Evolutionary conservation across 2,329 filamentous ascomycete species (phyloP), one percentile per base, ranked within the genome.

Genomic region (Emmonsiellopsis sp.): DNA sequence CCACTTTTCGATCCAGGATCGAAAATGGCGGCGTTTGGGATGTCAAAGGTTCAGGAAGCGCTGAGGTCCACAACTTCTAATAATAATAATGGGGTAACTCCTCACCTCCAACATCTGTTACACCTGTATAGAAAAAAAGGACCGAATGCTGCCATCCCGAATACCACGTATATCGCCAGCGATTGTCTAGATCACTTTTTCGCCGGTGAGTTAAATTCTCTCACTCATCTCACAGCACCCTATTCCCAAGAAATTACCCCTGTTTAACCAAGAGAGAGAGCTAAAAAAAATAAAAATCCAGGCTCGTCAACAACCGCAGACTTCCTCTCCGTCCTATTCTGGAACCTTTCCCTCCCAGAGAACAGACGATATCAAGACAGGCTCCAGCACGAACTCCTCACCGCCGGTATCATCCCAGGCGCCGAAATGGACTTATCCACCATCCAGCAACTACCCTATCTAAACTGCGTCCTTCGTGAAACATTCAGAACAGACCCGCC

Each of bases 401-500:
- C 52, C 6, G 53, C 53, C 30, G 55, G 45, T 13, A 42, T 54
- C 15, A 15, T 11, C 8, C 31, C 51, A 3, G 50, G 43, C 15
- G 32, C 8, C 16, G 50, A 55, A 30, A 46, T 54, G 7, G 42
- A 54, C 10, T 26, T 54, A 13, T 46, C 45, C 8, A 26, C 34
- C 8, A 13, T 59, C 10, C 56, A 58, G 31, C 40, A 55, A 51
- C 52, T 58, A 11, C 46, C 54, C 5, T 59, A 73, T 56, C 63
- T 75, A 3, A 67, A 70, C 50, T 69, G 71, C 20, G 65, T 73
- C 9, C 70, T 76, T 55, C 69, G 71, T 48, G 73, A 77, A 57
- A 65, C 70, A 0, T 58, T 75, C 6, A 66, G 74, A 8, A 62
- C 67, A 16, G 68, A 75, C 58, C 71, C 72, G 2, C 69, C 73